phyloP scores from a whole-genome alignment of 73 alveolate species.

The Urostyla sp. region DNA sequence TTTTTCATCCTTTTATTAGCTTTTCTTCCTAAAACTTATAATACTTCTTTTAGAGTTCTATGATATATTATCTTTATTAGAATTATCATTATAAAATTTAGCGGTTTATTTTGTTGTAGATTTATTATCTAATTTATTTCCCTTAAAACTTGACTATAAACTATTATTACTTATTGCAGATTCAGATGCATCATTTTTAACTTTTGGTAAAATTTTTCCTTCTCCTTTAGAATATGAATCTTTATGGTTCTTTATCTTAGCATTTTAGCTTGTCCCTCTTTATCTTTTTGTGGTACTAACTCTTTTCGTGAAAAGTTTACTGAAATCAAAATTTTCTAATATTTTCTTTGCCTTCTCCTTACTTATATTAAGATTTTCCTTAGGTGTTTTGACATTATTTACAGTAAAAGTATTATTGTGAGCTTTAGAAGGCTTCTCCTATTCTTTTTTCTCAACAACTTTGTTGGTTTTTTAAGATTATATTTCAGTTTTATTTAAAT shows the following conservation, averaged over 20 bases:
- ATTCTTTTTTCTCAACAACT: background rate
- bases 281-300: background rate
- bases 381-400: conserved; percentile 25
- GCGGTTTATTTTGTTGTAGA: conserved; percentile 18
- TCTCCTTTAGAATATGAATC: background rate
- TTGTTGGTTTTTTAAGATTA: background rate
- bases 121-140: background rate
- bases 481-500: background rate
- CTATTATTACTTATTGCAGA: background rate
- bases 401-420: conserved; percentile 1
- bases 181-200: background rate
- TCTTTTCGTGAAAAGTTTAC: conserved; percentile 21
- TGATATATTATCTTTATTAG: background rate
- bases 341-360: conserved; percentile 21
- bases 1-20: background rate
- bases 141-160: background rate
- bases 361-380: background rate
- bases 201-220: background rate
- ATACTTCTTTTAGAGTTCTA: conserved; percentile 35
- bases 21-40: conserved; percentile 30
- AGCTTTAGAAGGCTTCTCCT: too few relatives aligned
- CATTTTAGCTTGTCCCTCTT: background rate
- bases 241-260: background rate
- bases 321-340: conserved; percentile 36
- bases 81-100: conserved; percentile 11